Percentiles rank a stretch among this genome's conserved stretches.
Conservation (phyloP, 1,139 yeast species). For the Sugiyamaella neomexicana region DNA sequence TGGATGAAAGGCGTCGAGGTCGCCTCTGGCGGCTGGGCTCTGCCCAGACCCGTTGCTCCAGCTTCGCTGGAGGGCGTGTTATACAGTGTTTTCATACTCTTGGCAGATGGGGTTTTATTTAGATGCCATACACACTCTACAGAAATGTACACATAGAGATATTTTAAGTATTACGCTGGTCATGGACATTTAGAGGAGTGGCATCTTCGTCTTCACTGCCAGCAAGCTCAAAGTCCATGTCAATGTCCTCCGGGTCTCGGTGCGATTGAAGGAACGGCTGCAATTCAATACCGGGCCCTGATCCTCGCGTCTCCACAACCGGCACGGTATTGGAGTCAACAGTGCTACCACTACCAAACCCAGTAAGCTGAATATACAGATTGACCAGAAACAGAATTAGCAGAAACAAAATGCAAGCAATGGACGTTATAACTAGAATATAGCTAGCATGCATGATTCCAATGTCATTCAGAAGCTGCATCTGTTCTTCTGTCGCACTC, state of each 20-base stretch:
- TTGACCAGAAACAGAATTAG: slow-evolving; percentile 61
- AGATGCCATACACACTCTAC: too few relatives aligned
- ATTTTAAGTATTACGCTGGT: neutral
- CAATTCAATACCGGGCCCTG: slow-evolving; percentile 24
- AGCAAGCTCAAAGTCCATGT: slow-evolving; percentile 16
- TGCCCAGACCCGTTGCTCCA: too few relatives aligned
- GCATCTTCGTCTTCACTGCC: slow-evolving; percentile 9
- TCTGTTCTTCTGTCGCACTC: slow-evolving; percentile 91
- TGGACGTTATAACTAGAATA: slow-evolving; percentile 67
- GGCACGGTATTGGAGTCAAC: neutral
- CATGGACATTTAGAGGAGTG: neutral
- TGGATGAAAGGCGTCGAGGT: too few relatives aligned
- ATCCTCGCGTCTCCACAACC: neutral
- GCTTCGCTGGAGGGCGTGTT: neutral
- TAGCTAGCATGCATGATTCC: slow-evolving; percentile 87
- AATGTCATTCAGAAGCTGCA: slow-evolving; percentile 63
- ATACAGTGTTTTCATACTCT: too few relatives aligned
- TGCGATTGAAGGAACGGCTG: slow-evolving; percentile 23
- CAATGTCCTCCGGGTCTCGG: slow-evolving; percentile 17
- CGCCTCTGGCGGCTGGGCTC: too few relatives aligned
- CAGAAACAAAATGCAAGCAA: slow-evolving; percentile 69
- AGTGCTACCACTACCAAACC: neutral
- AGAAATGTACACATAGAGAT: too few relatives aligned
- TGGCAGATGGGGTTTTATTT: too few relatives aligned
- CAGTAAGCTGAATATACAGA: slow-evolving; percentile 55